A percentile compares a stretch with the other conserved stretches of the same genome.
phyloP scores from a whole-genome alignment of 208 protist species.

The Crithidia thermophila region DNA sequence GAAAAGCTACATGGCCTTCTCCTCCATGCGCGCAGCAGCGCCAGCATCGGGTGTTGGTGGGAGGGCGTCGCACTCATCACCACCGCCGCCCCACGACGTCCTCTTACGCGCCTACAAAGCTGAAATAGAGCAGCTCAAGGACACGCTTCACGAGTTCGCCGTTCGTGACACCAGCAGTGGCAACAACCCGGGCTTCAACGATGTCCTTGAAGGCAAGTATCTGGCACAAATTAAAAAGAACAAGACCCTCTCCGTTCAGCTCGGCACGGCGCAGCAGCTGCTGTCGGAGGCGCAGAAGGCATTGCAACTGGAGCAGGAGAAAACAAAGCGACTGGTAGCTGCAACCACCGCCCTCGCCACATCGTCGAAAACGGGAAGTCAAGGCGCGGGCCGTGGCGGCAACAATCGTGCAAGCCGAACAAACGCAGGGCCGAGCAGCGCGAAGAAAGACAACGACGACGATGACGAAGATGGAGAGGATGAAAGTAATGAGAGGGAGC shows the following conservation, averaged over 20 bases:
- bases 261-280: conserved; percentile 30
- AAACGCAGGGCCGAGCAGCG: not conserved
- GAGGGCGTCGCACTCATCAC: too few species aligned
- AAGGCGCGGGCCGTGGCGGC: not conserved
- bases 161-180: conserved; percentile 20
- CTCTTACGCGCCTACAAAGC: conserved; percentile 30
- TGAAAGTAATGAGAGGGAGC: not conserved
- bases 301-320: conserved; percentile 35
- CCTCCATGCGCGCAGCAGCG: too few species aligned
- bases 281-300: conserved; percentile 40
- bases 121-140: conserved; percentile 39
- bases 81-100: not conserved
- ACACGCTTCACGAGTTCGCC: conserved; percentile 27
- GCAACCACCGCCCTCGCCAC: conserved; percentile 19
- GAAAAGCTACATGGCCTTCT: too few species aligned
- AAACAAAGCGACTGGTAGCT: conserved; percentile 25
- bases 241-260: conserved; percentile 53
- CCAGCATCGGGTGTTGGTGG: too few species aligned
- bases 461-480: not conserved
- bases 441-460: not conserved
- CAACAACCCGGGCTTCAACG: conserved; percentile 22
- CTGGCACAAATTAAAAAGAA: conserved; percentile 52
- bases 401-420: not conserved
- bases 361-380: not conserved
- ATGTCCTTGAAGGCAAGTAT: conserved; percentile 66